Evolutionary conservation across 2,329 filamentous ascomycete genomes (phyloP), one percentile per base, ranked within the genome.

Genomic region (Fusarium pininemorale): DNA sequence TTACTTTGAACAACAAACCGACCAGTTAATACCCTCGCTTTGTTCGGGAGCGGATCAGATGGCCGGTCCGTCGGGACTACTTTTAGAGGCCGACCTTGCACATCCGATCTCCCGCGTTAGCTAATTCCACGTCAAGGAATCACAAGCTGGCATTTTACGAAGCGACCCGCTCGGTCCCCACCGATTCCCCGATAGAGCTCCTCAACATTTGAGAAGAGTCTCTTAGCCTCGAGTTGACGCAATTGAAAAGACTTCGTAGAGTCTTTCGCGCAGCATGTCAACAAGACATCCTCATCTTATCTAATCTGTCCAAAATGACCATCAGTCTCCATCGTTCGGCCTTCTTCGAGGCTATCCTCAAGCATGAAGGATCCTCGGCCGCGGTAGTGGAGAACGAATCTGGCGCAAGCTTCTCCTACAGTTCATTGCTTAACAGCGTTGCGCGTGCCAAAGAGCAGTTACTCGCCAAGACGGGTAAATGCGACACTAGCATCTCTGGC

Each of bases 401-500:
- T 3, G 41, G 63, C 11, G 48, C 55, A 1, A 55, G 13, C 14
- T 69, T 37, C 13, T 30, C 48, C 8, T 69, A 69, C 1, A n/a
- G 24, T 2, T 32, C 48, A 8, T 24, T 69, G 8, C 20, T 69
- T 1, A 62, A 44, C 1, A 69, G 38, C 4, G 14, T 69, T 10
- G 56, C 56, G 8, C 42, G 35, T 3, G 56, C 56, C 1, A 69
- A 69, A 16, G 32, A 69, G 3, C 16, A 55, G 5, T 5, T 69
- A 1, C 15, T 69, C 0, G 3, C 28, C 2, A 26, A 51, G 10
- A 28, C 56, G 1, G 50, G 32, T 0, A 55, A 18, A 14, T 20
- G 37, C 6, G 56, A 63, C 11, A 2, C 7, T 22, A 39, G 35
- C 6, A 39, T 69, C 9, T 69, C 66, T 30, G 96, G 96, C 59